Evolutionary conservation across 768 basidiomycete genomes (phyloP).

Genomic region (Dictyophora rubrovolvata): DNA sequence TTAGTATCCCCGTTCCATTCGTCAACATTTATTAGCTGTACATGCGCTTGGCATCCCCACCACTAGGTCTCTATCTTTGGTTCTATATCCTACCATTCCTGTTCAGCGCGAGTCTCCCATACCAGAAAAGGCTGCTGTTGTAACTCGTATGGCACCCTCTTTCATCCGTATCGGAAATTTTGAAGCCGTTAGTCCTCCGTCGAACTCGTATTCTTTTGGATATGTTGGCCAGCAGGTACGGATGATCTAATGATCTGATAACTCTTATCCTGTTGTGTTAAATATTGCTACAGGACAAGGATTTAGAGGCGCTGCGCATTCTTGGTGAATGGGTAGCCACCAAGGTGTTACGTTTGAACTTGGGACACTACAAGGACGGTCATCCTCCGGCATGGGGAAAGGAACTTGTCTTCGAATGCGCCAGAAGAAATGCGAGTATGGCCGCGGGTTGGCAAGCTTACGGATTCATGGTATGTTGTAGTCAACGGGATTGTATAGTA

Average conservation of each 20-base stretch:
- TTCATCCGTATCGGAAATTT: conserved; percentile 91
- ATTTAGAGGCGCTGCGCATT: conserved; percentile 64
- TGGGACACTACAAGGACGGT: conserved; percentile 13
- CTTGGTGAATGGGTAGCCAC: conserved; percentile 67
- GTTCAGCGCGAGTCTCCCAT: conserved; percentile 59
- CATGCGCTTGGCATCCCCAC: conserved; percentile 82
- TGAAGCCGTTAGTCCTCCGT: conserved; percentile 71
- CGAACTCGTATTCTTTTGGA: conserved; percentile 49
- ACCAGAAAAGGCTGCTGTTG: conserved; percentile 59
- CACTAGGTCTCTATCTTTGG: conserved; percentile 74
- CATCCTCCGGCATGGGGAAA: conserved; percentile 57
- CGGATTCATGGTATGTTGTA: conserved; percentile 55
- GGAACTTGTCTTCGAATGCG: conserved; percentile 64
- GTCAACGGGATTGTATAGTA: not conserved
- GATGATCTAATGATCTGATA: not conserved
- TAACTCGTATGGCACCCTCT: conserved; percentile 76
- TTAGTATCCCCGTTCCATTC: not conserved
- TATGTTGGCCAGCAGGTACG: conserved; percentile 62
- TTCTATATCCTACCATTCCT: conserved; percentile 59
- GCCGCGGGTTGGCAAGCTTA: conserved; percentile 94
- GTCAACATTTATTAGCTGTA: conserved; percentile 33
- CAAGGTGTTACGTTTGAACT: conserved; percentile 40
- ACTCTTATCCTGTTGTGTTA: not conserved
- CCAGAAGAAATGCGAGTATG: conserved; percentile 82
- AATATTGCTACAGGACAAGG: conserved; percentile 23